Percentiles rank a stretch among this genome's conserved stretches.
phyloP scores from a whole-genome alignment of 768 basidiomycete species.

The Tricholoma sp. region DNA sequence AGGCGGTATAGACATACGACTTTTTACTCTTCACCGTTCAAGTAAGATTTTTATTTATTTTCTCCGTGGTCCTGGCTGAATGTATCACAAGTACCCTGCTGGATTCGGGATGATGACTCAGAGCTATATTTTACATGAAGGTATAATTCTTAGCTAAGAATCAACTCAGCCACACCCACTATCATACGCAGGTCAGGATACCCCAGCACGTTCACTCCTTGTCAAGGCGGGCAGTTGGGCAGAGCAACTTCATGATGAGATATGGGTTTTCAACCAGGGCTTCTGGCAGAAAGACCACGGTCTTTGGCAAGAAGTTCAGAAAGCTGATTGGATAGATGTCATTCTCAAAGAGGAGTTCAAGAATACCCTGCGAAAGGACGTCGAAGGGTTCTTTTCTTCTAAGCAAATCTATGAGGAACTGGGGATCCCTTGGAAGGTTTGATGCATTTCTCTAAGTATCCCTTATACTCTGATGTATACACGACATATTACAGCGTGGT shows the following conservation, averaged over 20 bases:
- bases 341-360: constrained; percentile 71
- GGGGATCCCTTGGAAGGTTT: constrained; percentile 79
- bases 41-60: constrained; percentile 27
- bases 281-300: constrained; percentile 59
- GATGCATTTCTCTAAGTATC: not conserved
- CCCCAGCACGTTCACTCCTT: constrained; percentile 45
- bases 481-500: constrained; percentile 48
- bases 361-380: constrained; percentile 60
- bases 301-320: constrained; percentile 60
- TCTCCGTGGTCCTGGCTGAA: constrained; percentile 1
- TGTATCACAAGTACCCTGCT: constrained; percentile 22
- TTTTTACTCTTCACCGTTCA: constrained; percentile 50
- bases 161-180: not conserved
- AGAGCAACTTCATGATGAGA: constrained; percentile 56
- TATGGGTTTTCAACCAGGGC: constrained; percentile 74
- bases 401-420: constrained; percentile 69
- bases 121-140: constrained; percentile 58
- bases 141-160: constrained; percentile 18
- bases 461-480: not conserved
- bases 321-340: constrained; percentile 70
- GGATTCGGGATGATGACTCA: constrained; percentile 24
- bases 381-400: constrained; percentile 77
- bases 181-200: constrained; percentile 34
- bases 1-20: constrained; percentile 39
- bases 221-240: constrained; percentile 47